A percentile compares a stretch with the other conserved stretches of the same genome.
These are phyloP conservation scores for Chytriomyces hyalinus DNA, from an alignment of 192 early-diverging fungal genomes.

Conservation along the genomic window DNA sequence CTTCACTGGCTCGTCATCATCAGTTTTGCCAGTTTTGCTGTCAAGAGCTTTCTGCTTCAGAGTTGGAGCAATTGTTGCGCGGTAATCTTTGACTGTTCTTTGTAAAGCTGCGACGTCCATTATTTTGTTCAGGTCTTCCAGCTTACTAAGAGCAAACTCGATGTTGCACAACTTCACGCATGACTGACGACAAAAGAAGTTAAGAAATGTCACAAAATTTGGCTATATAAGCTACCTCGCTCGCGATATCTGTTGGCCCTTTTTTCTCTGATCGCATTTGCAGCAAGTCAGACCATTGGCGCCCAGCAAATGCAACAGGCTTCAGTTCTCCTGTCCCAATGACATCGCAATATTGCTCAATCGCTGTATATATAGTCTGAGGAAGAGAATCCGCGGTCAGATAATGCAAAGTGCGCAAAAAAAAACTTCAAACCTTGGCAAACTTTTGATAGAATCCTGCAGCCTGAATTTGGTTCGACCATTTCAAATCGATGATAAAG, in stretches of 20 bases:
- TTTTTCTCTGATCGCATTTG: constrained; percentile 33
- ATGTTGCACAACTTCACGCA: constrained; percentile 67
- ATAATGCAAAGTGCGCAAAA: not conserved
- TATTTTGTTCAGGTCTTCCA: constrained; percentile 58
- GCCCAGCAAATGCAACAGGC: constrained; percentile 11
- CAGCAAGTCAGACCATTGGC: constrained; percentile 43
- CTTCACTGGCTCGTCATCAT: constrained; percentile 42
- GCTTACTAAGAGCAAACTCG: constrained; percentile 57
- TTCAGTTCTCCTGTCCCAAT: constrained; percentile 58
- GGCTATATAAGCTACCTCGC: constrained; percentile 40
- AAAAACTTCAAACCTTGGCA: constrained; percentile 38
- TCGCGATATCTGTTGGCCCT: constrained; percentile 56
- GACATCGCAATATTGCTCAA: constrained; percentile 64
- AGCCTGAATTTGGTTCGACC: constrained; percentile 56
- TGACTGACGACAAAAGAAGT: constrained; percentile 42
- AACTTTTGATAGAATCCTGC: constrained; percentile 60
- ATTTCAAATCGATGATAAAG: constrained; percentile 59
- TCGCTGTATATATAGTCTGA: constrained; percentile 53
- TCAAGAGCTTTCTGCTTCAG: constrained; percentile 34
- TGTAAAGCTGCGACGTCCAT: constrained; percentile 56
- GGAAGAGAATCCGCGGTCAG: not conserved
- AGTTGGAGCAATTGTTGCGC: constrained; percentile 48
- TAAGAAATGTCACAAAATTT: constrained; percentile 10
- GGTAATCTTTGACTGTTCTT: constrained; percentile 47
- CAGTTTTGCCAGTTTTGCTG: constrained; percentile 7